Conservation (phyloP, 257 asterid genomes). For the Solanum acaule region DNA sequence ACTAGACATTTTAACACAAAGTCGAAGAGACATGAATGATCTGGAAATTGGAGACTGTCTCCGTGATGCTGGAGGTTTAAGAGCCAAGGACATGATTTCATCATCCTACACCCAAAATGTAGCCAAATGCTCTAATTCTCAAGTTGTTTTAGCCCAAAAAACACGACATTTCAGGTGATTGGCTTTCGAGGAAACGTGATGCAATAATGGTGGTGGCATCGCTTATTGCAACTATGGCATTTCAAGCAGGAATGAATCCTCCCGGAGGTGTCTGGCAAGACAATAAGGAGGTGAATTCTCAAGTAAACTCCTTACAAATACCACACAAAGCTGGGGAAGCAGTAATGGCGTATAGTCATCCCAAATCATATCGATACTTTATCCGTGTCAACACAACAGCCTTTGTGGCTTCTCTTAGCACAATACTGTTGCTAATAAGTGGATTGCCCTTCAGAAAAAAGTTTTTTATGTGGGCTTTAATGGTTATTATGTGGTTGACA, state of each 20-base stretch:
- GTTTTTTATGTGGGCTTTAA: conserved; percentile 15
- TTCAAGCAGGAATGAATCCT: conserved; percentile 20
- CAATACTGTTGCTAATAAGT: conserved; percentile 18
- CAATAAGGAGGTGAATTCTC: neutral
- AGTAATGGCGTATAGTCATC: neutral
- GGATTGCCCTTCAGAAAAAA: conserved; percentile 12
- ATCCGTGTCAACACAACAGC: conserved; percentile 3
- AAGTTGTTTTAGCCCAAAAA: neutral
- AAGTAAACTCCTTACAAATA: neutral
- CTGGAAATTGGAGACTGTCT: conserved; percentile 18
- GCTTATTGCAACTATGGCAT: conserved; percentile 22
- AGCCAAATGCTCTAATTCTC: neutral
- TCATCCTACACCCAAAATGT: neutral
- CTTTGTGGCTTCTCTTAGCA: conserved; percentile 31
- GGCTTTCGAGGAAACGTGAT: conserved; percentile 4
- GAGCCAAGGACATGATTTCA: neutral
- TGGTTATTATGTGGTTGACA: conserved; percentile 23
- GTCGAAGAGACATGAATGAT: conserved; percentile 13
- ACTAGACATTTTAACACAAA: conserved; percentile 19
- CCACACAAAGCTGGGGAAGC: conserved; percentile 1
- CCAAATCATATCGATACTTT: neutral
- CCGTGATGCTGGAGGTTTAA: conserved; percentile 8
- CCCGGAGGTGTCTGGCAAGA: conserved; percentile 24
- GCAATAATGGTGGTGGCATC: conserved; percentile 27
- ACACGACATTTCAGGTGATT: neutral